Conservation (phyloP, 2,329 filamentous ascomycete species). For the Ophiosphaerella korrae region DNA sequence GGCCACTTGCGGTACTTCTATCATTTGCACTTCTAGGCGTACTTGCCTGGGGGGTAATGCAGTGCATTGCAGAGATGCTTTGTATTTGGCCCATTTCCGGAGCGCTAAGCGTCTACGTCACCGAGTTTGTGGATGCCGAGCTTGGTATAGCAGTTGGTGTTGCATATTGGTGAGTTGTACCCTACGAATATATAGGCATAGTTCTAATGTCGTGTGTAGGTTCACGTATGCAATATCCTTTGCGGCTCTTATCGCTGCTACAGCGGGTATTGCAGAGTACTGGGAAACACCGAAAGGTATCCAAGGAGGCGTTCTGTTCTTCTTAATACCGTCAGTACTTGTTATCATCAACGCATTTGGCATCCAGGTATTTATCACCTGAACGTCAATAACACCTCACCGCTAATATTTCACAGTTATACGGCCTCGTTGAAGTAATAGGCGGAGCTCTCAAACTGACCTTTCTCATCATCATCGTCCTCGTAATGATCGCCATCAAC, state of each 20-base stretch:
- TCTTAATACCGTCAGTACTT: conserved; percentile 2
- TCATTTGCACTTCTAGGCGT: conserved; percentile 6
- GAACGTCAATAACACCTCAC: background rate
- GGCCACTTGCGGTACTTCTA: conserved; percentile 5
- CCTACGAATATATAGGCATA: background rate
- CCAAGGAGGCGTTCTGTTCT: conserved; percentile 5
- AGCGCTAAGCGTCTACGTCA: conserved; percentile 38
- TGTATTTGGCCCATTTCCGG: conserved; percentile 32
- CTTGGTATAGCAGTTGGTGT: conserved; percentile 41
- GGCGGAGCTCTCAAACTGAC: conserved; percentile 5
- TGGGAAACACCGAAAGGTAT: conserved; percentile 7
- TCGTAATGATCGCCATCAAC: conserved; percentile 15
- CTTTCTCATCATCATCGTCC: conserved; percentile 9
- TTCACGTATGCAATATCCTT: conserved; percentile 9
- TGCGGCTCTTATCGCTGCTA: conserved; percentile 7
- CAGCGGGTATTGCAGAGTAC: conserved; percentile 5
- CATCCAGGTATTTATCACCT: conserved; percentile 2
- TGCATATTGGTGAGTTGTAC: conserved; percentile 37
- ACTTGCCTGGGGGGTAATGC: conserved; percentile 9
- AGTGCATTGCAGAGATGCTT: conserved; percentile 12
- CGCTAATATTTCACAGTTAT: conserved; percentile 2
- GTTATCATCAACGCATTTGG: conserved; percentile 7
- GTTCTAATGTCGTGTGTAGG: background rate
- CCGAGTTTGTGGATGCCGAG: conserved; percentile 41
- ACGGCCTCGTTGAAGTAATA: conserved; percentile 7